Percentiles rank a stretch among this genome's conserved stretches.
phyloP scores from a whole-genome alignment of 352 stramenopile genomes.

The Phytophthora sojae region DNA sequence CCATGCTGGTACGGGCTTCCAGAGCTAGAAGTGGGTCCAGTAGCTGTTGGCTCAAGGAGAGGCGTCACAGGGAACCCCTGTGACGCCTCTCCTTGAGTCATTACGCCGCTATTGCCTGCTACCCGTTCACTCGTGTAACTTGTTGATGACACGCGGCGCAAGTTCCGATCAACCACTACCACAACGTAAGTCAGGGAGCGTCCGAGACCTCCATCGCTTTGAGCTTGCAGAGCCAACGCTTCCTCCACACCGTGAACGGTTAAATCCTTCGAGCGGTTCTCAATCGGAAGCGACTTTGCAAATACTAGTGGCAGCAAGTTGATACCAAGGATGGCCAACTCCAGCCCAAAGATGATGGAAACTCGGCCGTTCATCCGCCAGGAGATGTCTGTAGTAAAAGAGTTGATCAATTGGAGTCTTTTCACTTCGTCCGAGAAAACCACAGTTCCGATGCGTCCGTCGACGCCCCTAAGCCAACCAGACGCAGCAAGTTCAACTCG shows the following conservation, averaged over 20 bases:
- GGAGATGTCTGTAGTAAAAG: conserved; percentile 26
- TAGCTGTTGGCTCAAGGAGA: too few species aligned
- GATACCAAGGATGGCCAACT: conserved; percentile 38
- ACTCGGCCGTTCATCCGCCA: conserved; percentile 39
- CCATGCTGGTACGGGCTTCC: too few species aligned
- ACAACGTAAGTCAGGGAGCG: not conserved
- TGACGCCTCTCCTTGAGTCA: too few species aligned
- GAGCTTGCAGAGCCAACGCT: not conserved
- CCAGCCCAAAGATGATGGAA: conserved; percentile 33
- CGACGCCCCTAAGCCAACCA: conserved; percentile 12
- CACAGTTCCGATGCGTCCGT: conserved; percentile 12
- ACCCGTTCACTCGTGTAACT: not conserved
- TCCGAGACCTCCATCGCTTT: not conserved
- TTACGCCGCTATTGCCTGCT: not conserved
- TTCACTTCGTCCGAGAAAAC: conserved; percentile 26
- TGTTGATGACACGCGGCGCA: not conserved
- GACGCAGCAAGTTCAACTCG: conserved; percentile 6
- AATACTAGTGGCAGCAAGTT: conserved; percentile 40
- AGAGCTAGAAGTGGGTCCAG: too few species aligned
- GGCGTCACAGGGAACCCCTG: too few species aligned
- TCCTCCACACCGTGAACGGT: not conserved
- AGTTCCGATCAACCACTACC: not conserved
- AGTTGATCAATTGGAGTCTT: conserved; percentile 20
- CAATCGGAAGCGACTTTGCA: conserved; percentile 6
- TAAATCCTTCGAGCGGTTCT: not conserved